Evolutionary conservation across 2,329 filamentous ascomycete species (phyloP).

Genomic region (Cladosporium sphaerospermum): DNA sequence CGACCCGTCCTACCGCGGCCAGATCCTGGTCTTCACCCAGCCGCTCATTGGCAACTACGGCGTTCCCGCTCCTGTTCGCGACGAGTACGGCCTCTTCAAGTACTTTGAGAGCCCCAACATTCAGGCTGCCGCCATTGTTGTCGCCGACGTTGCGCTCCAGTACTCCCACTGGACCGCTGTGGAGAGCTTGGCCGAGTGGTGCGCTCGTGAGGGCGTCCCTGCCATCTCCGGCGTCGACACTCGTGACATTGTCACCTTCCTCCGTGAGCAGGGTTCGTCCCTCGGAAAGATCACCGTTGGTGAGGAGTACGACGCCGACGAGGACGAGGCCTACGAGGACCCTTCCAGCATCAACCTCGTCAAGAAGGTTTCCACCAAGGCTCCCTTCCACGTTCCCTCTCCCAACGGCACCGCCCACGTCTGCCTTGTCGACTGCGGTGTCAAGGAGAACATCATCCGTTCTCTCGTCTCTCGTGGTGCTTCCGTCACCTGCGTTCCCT

Average conservation of each 20-base stretch:
- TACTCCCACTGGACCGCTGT: slow-evolving; percentile 99
- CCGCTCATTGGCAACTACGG: slow-evolving; percentile 98
- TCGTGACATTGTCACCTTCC: slow-evolving; percentile 87
- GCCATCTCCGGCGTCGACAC: slow-evolving; percentile 97
- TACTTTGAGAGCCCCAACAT: slow-evolving; percentile 99
- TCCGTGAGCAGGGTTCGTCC: slow-evolving; percentile 94
- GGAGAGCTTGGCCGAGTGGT: slow-evolving; percentile 89
- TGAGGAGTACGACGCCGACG: slow-evolving; percentile 96
- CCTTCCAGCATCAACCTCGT: slow-evolving; percentile 96
- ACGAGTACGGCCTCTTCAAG: slow-evolving; percentile 84
- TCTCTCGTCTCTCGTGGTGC: slow-evolving; percentile 87
- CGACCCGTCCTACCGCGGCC: slow-evolving; percentile 66
- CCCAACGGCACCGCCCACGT: slow-evolving; percentile 79
- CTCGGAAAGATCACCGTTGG: slow-evolving; percentile 90
- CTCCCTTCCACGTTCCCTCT: slow-evolving; percentile 90
- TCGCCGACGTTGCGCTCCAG: slow-evolving; percentile 84
- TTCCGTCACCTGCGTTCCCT: slow-evolving; percentile 90
- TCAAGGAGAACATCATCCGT: slow-evolving; percentile 99
- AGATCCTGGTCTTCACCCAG: slow-evolving; percentile 97
- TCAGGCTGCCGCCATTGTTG: slow-evolving; percentile 91
- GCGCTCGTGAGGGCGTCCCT: slow-evolving; percentile 88
- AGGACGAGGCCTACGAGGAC: slow-evolving; percentile 93
- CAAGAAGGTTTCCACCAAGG: slow-evolving; percentile 93
- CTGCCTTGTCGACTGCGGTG: slow-evolving; percentile 93
- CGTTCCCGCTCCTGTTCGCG: slow-evolving; percentile 77